A percentile compares a stretch with the other conserved stretches of the same genome.
Evolutionary conservation across 106 monocot genomes (phyloP).

Genomic region (Posidonia australis): DNA sequence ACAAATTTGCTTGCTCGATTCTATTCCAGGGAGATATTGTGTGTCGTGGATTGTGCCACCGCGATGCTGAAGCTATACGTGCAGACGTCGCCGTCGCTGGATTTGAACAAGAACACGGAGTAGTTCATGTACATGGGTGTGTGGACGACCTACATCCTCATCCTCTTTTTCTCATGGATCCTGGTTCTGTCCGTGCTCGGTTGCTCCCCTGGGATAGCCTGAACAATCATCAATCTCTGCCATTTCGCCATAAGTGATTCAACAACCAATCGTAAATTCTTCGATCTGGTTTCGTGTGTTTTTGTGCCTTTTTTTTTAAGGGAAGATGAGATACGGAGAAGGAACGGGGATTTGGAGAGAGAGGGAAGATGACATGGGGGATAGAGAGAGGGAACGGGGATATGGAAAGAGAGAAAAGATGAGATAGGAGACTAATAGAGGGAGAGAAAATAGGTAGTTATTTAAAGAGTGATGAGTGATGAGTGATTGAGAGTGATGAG

Average conservation of each 20-base stretch:
- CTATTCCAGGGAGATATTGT: too few relatives aligned
- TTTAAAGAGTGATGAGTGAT: too few relatives aligned
- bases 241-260: conserved; percentile 54
- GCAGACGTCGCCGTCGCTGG: conserved; percentile 48
- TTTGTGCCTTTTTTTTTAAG: background rate
- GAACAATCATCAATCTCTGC: conserved; percentile 66
- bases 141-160: conserved; percentile 82
- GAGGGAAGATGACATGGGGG: too few relatives aligned
- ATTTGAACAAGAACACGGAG: conserved; percentile 95
- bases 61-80: conserved; percentile 69
- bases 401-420: too few relatives aligned
- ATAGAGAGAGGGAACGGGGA: too few relatives aligned
- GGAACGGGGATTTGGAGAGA: too few relatives aligned
- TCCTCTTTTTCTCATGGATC: conserved; percentile 81
- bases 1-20: too few relatives aligned
- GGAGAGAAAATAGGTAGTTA: too few relatives aligned
- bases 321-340: too few relatives aligned
- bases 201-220: conserved; percentile 65
- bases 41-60: too few relatives aligned
- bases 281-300: background rate
- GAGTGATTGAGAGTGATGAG: too few relatives aligned
- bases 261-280: background rate
- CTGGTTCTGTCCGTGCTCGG: conserved; percentile 65
- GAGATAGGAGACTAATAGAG: too few relatives aligned
- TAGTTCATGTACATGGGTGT: conserved; percentile 96